Evolutionary conservation across 768 basidiomycete genomes (phyloP), one percentile per base, ranked within the genome.

Genomic region (Leucocoprinus sp.): DNA sequence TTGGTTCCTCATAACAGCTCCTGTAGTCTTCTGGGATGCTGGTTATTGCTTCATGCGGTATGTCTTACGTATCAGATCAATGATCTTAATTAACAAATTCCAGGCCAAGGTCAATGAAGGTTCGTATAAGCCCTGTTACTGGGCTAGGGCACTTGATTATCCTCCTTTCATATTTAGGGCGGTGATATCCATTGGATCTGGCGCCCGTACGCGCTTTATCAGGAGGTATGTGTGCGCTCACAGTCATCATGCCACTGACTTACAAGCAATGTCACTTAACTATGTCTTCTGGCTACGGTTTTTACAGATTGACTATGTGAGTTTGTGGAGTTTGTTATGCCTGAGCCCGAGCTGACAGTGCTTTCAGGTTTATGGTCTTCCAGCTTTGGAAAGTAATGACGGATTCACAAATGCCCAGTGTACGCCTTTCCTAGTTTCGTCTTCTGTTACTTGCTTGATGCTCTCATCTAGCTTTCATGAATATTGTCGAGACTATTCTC

Each of bases 101-200:
- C 42, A 90, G 90, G 28, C 91, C 91, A 15, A 75, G 89, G 17
- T 92, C 89, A 3, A 87, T 93, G 81, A 67, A 66, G 52, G 72
- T 72, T 53, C 36, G 56, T 42, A 7, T 12, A 31, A 31, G 14
- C 14, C 11, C 31, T 12, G 31, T 4, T n/a, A 31, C 31, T 31
- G 8, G 9, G 14, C 14, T n/a, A 31, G 31, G 9, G 36, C 34
- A 42, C 28, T 38, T 29, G 28, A 7, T 22, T 9, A 24, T 37
- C 24, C 14, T 5, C 19, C 34, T 27, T 28, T 18, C 3, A 34
- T n/a, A 31, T 27, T 14, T 33, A 74, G 70, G 90, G 87, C 0
- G 92, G 92, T 2, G 89, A 93, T 61, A 68, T 93, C 37, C 85
- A 92, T 54, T 93, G 90, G 91, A 75, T 93, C 35, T 95, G 91